A percentile compares a stretch with the other conserved stretches of the same genome.
These are phyloP conservation scores for Trametes punicea DNA, from an alignment of 768 basidiomycete genomes.

Conservation along the genomic window DNA sequence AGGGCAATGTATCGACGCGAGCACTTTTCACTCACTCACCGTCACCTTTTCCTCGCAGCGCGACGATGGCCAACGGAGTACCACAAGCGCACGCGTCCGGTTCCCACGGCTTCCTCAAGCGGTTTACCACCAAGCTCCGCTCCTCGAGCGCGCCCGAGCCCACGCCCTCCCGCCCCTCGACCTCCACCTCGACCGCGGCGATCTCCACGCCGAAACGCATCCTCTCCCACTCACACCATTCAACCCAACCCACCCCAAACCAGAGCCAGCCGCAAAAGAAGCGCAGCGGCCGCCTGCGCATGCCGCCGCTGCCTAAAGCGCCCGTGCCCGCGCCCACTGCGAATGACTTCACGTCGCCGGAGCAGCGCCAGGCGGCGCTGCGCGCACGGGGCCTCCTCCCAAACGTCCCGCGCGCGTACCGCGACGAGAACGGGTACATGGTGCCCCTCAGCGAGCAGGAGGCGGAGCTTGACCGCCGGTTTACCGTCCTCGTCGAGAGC, in stretches of 20 bases:
- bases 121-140: conserved; percentile 17
- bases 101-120: conserved; percentile 10
- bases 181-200: neutral
- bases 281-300: conserved; percentile 10
- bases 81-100: neutral
- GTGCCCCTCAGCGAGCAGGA: conserved; percentile 23
- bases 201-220: neutral
- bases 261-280: neutral
- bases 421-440: conserved; percentile 20
- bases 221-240: neutral
- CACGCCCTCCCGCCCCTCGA: neutral
- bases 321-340: conserved; percentile 13
- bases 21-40: neutral
- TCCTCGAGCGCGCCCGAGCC: conserved; percentile 1
- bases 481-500: conserved; percentile 18
- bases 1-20: neutral
- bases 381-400: conserved; percentile 20
- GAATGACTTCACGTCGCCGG: conserved; percentile 19
- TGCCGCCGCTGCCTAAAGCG: conserved; percentile 11
- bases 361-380: conserved; percentile 21
- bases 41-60: neutral
- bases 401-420: neutral
- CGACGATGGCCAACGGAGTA: neutral
- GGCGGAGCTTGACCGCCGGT: conserved; percentile 18
- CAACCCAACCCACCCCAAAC: neutral